Percentiles rank a stretch among this genome's conserved stretches.
Conservation (phyloP, 352 stramenopile species). For the Phytophthora citricola region DNA sequence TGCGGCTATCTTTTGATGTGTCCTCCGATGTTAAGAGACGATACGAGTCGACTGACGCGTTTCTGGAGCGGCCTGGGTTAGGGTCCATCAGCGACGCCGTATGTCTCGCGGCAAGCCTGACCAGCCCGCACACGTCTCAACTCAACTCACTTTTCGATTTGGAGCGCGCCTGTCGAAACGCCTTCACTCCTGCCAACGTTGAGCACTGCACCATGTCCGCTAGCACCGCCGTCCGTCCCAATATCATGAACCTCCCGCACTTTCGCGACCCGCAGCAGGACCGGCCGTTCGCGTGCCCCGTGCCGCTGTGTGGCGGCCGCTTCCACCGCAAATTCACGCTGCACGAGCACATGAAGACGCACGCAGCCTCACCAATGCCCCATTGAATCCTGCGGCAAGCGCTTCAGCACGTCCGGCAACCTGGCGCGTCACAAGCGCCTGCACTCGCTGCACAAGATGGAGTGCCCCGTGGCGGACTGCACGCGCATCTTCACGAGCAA, state of each 20-base stretch:
- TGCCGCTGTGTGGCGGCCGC: conserved; percentile 43
- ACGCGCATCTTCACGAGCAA: conserved; percentile 66
- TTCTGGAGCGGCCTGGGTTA: not conserved
- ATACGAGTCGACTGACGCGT: conserved; percentile 7
- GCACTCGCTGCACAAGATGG: conserved; percentile 65
- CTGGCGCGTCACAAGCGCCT: conserved; percentile 71
- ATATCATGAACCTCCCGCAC: conserved; percentile 17
- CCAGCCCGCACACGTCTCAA: conserved; percentile 11
- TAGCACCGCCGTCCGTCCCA: conserved; percentile 17
- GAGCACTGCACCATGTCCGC: conserved; percentile 19
- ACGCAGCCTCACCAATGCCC: conserved; percentile 72
- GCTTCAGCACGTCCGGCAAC: conserved; percentile 67
- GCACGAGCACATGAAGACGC: conserved; percentile 82
- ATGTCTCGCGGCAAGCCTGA: conserved; percentile 12
- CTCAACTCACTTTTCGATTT: conserved; percentile 49
- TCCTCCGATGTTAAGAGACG: conserved; percentile 20
- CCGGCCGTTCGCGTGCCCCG: conserved; percentile 39
- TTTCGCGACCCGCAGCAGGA: conserved; percentile 39
- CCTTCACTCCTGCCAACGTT: not conserved
- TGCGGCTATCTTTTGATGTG: conserved; percentile 36
- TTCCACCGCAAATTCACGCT: too few relatives aligned
- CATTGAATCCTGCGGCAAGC: conserved; percentile 54
- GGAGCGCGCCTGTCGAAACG: conserved; percentile 33
- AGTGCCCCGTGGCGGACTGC: conserved; percentile 55
- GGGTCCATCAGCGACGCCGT: conserved; percentile 5